Conservation (phyloP, 2,329 filamentous ascomycete genomes). For the Cladophialophora chaetospira region DNA sequence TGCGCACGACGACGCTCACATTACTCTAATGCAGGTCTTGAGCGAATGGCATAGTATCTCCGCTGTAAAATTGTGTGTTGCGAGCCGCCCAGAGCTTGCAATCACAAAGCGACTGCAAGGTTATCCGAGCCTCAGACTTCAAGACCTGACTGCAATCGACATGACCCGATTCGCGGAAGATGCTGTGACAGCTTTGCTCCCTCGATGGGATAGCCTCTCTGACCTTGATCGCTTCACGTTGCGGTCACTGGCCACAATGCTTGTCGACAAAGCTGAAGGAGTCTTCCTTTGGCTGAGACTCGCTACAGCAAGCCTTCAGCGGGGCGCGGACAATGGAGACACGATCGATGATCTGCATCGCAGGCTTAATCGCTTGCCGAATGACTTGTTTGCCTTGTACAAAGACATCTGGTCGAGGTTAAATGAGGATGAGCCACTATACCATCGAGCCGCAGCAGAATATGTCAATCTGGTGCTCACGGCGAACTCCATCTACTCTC, state of each 20-base stretch:
- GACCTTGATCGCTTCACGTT: neutral
- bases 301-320: neutral
- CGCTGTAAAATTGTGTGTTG: constrained; percentile 12
- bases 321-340: constrained; percentile 1
- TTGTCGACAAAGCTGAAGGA: constrained; percentile 5
- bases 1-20: neutral
- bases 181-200: no score
- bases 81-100: constrained; percentile 9
- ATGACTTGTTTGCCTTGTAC: constrained; percentile 10
- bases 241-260: neutral
- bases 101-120: neutral
- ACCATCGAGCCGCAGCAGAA: constrained; percentile 4
- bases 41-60: neutral
- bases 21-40: neutral
- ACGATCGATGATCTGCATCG: neutral
- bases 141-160: constrained; percentile 16
- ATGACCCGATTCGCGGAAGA: neutral
- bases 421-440: constrained; percentile 7
- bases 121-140: constrained; percentile 8
- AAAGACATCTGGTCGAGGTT: constrained; percentile 3
- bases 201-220: no score
- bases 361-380: constrained; percentile 4
- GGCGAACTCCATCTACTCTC: no score
- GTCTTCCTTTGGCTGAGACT: constrained; percentile 21
- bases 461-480: constrained; percentile 5